Conservation (phyloP, 2,329 filamentous ascomycete genomes). For the Ophiostoma perfectum region DNA sequence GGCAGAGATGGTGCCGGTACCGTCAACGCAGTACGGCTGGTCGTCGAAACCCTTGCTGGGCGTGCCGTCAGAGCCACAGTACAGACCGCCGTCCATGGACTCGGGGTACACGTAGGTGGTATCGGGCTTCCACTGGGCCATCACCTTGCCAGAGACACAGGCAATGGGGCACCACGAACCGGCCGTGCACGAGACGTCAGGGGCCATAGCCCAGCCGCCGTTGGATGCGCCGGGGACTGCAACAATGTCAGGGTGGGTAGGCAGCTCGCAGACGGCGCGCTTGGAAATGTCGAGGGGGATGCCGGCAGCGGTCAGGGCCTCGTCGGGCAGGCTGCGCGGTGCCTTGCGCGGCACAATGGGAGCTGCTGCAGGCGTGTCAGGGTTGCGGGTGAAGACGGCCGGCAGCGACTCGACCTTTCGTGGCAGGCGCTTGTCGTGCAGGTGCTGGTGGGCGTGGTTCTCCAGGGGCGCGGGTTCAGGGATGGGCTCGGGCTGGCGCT, state of each 20-base stretch:
- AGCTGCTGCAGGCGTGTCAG: neutral
- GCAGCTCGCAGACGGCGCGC: constrained; percentile 59
- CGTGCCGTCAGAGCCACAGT: constrained; percentile 61
- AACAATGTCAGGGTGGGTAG: constrained; percentile 60
- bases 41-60: constrained; percentile 64
- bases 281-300: constrained; percentile 34
- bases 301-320: neutral
- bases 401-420: constrained; percentile 19
- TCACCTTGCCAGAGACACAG: constrained; percentile 68
- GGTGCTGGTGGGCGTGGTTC: constrained; percentile 18
- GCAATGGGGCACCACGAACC: constrained; percentile 71
- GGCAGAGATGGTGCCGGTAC: constrained; percentile 59
- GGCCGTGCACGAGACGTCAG: constrained; percentile 62
- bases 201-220: constrained; percentile 74
- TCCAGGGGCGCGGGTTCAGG: neutral
- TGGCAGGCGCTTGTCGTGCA: constrained; percentile 25
- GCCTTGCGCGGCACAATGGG: constrained; percentile 5
- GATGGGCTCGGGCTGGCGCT: constrained; percentile 22
- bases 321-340: constrained; percentile 32
- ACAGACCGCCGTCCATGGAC: constrained; percentile 73
- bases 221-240: constrained; percentile 62
- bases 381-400: neutral
- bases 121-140: constrained; percentile 70
- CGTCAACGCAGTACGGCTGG: constrained; percentile 64
- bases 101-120: constrained; percentile 64